Percentiles rank a stretch among this genome's conserved stretches.
Evolutionary conservation across 805 yeast genomes (phyloP).

Genomic region (Maudiozyma turicensis): DNA sequence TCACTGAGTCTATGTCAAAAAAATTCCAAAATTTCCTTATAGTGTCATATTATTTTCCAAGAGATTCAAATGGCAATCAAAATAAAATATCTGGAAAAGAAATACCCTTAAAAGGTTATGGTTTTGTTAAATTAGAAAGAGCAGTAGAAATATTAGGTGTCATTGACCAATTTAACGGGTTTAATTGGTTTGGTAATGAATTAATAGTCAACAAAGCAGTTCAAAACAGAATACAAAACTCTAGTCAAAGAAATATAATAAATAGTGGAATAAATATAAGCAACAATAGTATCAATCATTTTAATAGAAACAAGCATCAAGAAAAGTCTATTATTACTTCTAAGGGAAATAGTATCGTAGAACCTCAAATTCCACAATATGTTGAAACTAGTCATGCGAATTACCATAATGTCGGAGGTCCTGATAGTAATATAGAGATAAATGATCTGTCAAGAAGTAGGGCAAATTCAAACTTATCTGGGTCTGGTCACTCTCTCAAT

Average conservation of each 20-base stretch:
- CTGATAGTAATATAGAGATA: too few species aligned
- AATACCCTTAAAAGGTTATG: slow-evolving; percentile 34
- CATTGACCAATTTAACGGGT: slow-evolving; percentile 39
- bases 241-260: not conserved
- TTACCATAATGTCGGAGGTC: not conserved
- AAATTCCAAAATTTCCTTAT: slow-evolving; percentile 29
- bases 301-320: not conserved
- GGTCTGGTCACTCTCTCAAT: not conserved
- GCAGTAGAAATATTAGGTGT: slow-evolving; percentile 42
- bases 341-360: not conserved
- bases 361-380: not conserved
- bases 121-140: slow-evolving; percentile 41
- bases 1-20: slow-evolving; percentile 37
- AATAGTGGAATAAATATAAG: not conserved
- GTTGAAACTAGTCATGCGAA: not conserved
- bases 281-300: not conserved
- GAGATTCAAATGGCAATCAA: slow-evolving; percentile 3
- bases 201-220: slow-evolving; percentile 32
- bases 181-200: slow-evolving; percentile 27
- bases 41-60: slow-evolving; percentile 26
- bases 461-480: not conserved
- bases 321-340: not conserved
- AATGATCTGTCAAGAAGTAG: not conserved
- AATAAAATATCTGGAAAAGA: slow-evolving; percentile 3
- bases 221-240: slow-evolving; percentile 20